Conservation (phyloP, 2,329 filamentous ascomycete genomes). For the Claviceps fusiformis region DNA sequence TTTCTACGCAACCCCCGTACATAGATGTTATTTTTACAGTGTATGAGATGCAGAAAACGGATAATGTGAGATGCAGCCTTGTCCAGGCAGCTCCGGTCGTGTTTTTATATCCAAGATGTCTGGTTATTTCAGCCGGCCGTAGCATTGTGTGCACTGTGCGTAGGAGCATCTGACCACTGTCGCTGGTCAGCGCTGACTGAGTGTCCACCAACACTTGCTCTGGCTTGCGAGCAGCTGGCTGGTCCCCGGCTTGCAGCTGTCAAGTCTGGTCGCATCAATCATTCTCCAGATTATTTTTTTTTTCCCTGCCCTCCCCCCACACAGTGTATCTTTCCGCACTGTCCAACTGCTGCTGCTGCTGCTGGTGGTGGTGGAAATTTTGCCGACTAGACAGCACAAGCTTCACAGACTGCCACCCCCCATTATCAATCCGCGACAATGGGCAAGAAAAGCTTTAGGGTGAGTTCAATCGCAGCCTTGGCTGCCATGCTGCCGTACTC, state of each 20-base stretch:
- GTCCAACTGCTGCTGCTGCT: no score
- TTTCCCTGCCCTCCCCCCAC: not conserved
- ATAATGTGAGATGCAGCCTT: not conserved
- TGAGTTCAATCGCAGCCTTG: conserved; percentile 8
- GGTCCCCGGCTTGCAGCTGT: not conserved
- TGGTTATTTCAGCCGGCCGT: no score
- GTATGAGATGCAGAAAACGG: not conserved
- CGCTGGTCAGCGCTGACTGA: no score
- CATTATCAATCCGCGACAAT: conserved; percentile 14
- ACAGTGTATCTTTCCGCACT: no score
- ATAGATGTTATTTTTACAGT: not conserved
- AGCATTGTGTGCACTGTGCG: no score
- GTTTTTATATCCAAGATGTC: no score
- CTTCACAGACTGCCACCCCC: not conserved
- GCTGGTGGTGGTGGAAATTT: not conserved
- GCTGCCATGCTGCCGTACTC: not conserved
- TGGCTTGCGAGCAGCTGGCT: no score
- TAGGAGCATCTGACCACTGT: not conserved
- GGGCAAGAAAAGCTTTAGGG: conserved; percentile 25
- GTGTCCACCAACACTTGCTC: no score
- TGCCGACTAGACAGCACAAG: not conserved
- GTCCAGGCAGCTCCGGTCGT: no score
- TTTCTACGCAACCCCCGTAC: conserved; percentile 54
- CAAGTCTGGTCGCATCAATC: not conserved
- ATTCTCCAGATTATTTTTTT: not conserved